phyloP scores from a whole-genome alignment of 163 green algal genomes.

The Smithsoniella earleae region DNA sequence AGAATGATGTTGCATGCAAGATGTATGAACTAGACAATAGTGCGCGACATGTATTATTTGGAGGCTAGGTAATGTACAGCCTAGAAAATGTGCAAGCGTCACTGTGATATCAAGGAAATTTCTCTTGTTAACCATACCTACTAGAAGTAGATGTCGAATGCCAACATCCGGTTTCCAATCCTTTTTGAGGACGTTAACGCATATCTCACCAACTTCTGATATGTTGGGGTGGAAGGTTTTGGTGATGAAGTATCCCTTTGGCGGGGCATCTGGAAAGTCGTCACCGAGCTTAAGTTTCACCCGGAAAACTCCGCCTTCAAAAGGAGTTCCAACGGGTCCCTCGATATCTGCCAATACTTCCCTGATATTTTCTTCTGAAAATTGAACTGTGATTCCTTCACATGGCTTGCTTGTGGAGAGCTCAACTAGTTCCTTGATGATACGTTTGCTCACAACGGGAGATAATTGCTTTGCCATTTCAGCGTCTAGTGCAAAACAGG shows the following conservation, averaged over 20 bases:
- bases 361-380: constrained; percentile 76
- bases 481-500: background rate
- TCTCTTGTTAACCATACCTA: no score
- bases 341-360: constrained; percentile 81
- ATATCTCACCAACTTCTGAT: constrained; percentile 84
- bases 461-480: background rate
- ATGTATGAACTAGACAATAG: background rate
- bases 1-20: background rate
- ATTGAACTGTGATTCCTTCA: constrained; percentile 67
- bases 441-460: background rate
- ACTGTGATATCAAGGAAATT: no score
- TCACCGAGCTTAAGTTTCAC: constrained; percentile 67
- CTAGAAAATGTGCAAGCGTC: no score
- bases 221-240: constrained; percentile 95
- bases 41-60: background rate
- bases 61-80: no score
- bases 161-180: constrained; percentile 72
- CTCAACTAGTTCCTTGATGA: constrained; percentile 56
- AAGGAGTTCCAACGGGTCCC: constrained; percentile 80
- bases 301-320: constrained; percentile 76
- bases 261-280: constrained; percentile 73
- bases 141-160: constrained; percentile 30
- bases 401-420: constrained; percentile 48
- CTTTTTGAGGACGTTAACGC: constrained; percentile 94
- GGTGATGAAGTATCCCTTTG: constrained; percentile 84